phyloP scores from a whole-genome alignment of 352 stramenopile genomes.

The Phytophthora kernoviae region DNA sequence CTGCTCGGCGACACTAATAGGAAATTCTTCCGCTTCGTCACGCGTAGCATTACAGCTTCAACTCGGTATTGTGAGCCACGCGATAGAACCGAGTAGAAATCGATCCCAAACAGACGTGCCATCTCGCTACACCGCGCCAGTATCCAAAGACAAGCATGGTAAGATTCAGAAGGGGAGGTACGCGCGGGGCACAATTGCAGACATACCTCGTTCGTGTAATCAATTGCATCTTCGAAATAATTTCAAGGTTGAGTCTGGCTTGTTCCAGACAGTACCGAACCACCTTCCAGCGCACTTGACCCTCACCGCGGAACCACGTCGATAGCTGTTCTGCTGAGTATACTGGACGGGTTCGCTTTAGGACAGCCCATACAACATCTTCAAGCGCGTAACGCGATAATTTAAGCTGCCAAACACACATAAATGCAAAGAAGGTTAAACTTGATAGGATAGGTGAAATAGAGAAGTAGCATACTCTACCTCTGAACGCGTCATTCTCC shows the following conservation, averaged over 20 bases:
- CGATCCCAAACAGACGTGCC: conserved; percentile 93
- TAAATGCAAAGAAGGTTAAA: conserved; percentile 6
- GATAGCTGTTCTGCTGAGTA: conserved; percentile 66
- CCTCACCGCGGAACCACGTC: conserved; percentile 54
- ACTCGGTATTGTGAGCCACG: conserved; percentile 94
- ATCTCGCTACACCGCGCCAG: conserved; percentile 72
- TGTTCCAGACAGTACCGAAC: conserved; percentile 54
- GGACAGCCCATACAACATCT: conserved; percentile 68
- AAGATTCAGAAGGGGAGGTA: conserved; percentile 1
- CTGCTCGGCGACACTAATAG: conserved; percentile 82
- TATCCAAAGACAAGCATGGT: background rate
- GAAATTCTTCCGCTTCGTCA: conserved; percentile 91
- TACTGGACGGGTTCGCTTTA: conserved; percentile 67
- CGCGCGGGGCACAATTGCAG: background rate
- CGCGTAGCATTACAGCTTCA: conserved; percentile 91
- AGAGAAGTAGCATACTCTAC: conserved; percentile 24
- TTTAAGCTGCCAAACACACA: conserved; percentile 62
- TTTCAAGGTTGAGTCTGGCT: conserved; percentile 65
- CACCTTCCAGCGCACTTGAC: conserved; percentile 54
- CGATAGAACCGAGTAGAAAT: conserved; percentile 93
- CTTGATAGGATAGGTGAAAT: background rate
- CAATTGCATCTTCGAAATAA: conserved; percentile 87
- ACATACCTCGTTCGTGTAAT: conserved; percentile 78
- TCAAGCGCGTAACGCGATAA: conserved; percentile 82
- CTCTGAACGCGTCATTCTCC: conserved; percentile 86